These are phyloP conservation scores for Zygotorulaspora mrakii DNA, from an alignment of 1,139 yeast species.

Conservation along the genomic window DNA sequence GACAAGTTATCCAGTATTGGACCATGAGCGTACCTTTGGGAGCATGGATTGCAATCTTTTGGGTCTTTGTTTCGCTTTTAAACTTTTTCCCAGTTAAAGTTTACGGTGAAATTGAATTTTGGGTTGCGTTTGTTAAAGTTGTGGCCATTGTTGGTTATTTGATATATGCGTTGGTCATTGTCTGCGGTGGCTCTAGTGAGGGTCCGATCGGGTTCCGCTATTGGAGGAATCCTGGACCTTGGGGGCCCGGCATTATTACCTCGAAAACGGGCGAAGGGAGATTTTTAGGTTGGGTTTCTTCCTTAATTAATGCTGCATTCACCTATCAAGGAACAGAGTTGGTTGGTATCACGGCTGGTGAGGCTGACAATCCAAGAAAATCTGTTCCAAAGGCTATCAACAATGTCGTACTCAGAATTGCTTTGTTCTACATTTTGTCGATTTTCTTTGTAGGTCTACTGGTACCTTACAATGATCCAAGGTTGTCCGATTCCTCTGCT, in stretches of 20 bases:
- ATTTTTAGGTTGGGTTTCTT: constrained; percentile 58
- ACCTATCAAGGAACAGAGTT: constrained; percentile 78
- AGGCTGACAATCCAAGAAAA: constrained; percentile 71
- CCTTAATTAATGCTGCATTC: constrained; percentile 68
- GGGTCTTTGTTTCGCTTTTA: constrained; percentile 48
- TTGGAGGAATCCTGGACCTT: constrained; percentile 63
- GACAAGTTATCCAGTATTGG: constrained; percentile 75
- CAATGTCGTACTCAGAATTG: constrained; percentile 73
- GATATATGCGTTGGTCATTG: constrained; percentile 62
- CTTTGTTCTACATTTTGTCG: constrained; percentile 64
- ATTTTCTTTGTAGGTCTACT: constrained; percentile 69
- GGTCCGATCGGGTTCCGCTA: constrained; percentile 75
- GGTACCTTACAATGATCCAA: constrained; percentile 64
- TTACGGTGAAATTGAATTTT: constrained; percentile 67
- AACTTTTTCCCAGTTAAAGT: constrained; percentile 60
- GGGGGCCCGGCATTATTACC: constrained; percentile 50
- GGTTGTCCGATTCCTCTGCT: constrained; percentile 28
- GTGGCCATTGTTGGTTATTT: constrained; percentile 70
- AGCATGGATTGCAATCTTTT: constrained; percentile 71
- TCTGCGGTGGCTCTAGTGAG: constrained; percentile 64
- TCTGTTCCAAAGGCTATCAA: constrained; percentile 76
- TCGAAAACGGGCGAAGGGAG: constrained; percentile 45
- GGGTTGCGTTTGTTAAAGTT: constrained; percentile 65
- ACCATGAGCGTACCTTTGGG: constrained; percentile 62
- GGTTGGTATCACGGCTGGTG: constrained; percentile 73